Percentiles rank a stretch among this genome's conserved stretches.
phyloP scores from a whole-genome alignment of 2,329 filamentous ascomycete genomes.

The Tricladium varicosporioides region DNA sequence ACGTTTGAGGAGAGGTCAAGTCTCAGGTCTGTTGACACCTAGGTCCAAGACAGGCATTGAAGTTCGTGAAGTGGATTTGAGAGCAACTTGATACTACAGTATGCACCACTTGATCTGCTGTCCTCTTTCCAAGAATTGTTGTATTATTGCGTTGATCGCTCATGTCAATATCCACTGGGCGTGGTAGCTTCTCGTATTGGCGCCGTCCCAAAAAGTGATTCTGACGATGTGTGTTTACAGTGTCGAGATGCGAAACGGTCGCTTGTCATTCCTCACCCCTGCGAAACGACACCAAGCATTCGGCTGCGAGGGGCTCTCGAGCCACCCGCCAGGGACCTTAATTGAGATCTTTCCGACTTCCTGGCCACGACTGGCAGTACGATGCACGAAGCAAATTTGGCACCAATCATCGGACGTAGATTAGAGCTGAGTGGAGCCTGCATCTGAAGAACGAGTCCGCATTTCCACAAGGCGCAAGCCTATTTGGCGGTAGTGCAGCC shows the following conservation, averaged over 20 bases:
- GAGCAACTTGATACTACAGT: background rate
- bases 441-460: background rate
- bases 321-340: slow-evolving; percentile 21
- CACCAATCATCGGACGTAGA: slow-evolving; percentile 23
- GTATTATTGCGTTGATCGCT: too few species aligned
- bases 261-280: slow-evolving; percentile 10
- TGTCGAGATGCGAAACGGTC: slow-evolving; percentile 11
- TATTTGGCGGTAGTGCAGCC: background rate
- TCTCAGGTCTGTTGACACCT: slow-evolving; percentile 4
- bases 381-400: slow-evolving; percentile 18
- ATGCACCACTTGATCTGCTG: background rate
- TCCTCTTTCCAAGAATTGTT: background rate
- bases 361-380: slow-evolving; percentile 5
- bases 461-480: background rate
- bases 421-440: slow-evolving; percentile 4
- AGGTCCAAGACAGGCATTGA: background rate
- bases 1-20: slow-evolving; percentile 18
- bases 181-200: background rate
- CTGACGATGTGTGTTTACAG: slow-evolving; percentile 15
- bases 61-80: background rate
- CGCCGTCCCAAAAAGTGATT: slow-evolving; percentile 3
- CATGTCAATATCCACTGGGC: background rate
- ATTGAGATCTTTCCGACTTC: slow-evolving; percentile 13
- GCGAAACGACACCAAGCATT: slow-evolving; percentile 16
- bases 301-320: slow-evolving; percentile 10